phyloP scores from a whole-genome alignment of 2,329 filamentous ascomycete genomes.

The Colletotrichum tabaci region DNA sequence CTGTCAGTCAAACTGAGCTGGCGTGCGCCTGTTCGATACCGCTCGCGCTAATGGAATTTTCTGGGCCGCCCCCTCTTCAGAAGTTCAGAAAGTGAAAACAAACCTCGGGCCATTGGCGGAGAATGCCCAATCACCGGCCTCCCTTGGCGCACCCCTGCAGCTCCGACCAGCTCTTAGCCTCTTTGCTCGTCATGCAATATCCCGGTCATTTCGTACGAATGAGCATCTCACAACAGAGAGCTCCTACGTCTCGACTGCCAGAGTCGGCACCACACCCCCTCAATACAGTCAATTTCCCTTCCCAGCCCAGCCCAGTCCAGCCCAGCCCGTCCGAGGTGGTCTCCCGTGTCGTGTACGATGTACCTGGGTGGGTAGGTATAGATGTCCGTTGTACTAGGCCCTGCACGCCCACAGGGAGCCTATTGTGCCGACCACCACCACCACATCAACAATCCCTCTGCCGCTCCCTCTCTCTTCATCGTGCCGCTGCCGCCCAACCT shows the following conservation, averaged over 20 bases:
- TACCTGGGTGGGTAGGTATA: background rate
- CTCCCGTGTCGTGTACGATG: conserved; percentile 23
- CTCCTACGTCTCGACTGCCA: conserved; percentile 24
- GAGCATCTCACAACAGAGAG: conserved; percentile 34
- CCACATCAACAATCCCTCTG: conserved; percentile 39
- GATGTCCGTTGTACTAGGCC: conserved; percentile 1
- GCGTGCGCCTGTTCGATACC: conserved; percentile 33
- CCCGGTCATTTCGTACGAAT: conserved; percentile 36
- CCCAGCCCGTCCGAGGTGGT: conserved; percentile 35
- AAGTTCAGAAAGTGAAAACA: conserved; percentile 10
- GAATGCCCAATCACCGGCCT: conserved; percentile 17
- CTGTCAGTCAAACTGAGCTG: conserved; percentile 19
- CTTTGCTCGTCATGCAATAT: conserved; percentile 31
- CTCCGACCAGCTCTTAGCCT: conserved; percentile 29
- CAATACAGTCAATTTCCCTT: conserved; percentile 37
- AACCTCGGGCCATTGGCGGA: conserved; percentile 28
- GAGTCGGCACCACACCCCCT: conserved; percentile 37
- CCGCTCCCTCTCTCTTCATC: conserved; percentile 12
- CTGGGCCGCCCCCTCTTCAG: conserved; percentile 10
- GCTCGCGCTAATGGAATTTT: conserved; percentile 7
- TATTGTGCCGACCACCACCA: conserved; percentile 40
- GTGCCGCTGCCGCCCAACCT: conserved; percentile 39
- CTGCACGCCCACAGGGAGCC: conserved; percentile 29
- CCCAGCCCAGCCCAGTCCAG: conserved; percentile 18
- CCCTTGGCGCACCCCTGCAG: conserved; percentile 33